Evolutionary conservation across 805 yeast genomes (phyloP).

Genomic region (Sugiyamaella lignohabitans): DNA sequence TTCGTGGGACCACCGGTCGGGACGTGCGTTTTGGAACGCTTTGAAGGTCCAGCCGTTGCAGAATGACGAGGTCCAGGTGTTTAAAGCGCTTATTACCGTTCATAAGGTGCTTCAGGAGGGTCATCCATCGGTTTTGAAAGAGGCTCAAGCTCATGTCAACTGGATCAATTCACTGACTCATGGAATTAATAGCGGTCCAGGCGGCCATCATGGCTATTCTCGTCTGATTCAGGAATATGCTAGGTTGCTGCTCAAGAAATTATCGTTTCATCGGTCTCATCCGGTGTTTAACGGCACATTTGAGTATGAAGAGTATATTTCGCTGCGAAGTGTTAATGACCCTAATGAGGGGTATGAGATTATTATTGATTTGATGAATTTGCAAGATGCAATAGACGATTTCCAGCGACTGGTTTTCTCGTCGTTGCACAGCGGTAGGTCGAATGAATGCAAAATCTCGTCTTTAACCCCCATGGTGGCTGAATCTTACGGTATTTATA

Average conservation of each 20-base stretch:
- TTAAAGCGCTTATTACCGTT: conserved; percentile 76
- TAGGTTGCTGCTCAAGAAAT: conserved; percentile 58
- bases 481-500: conserved; percentile 88
- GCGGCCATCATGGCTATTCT: conserved; percentile 51
- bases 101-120: conserved; percentile 98
- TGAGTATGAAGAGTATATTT: conserved; percentile 91
- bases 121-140: conserved; percentile 76
- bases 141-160: conserved; percentile 69
- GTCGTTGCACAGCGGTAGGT: conserved; percentile 51
- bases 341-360: conserved; percentile 96
- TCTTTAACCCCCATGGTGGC: conserved; percentile 86
- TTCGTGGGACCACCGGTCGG: conserved; percentile 91
- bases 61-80: conserved; percentile 73
- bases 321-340: conserved; percentile 78
- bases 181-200: conserved; percentile 27
- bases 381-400: conserved; percentile 79
- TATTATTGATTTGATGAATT: conserved; percentile 71
- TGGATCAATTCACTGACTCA: conserved; percentile 73
- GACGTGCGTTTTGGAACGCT: conserved; percentile 78
- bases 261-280: conserved; percentile 76
- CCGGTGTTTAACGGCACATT: conserved; percentile 91
- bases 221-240: conserved; percentile 73
- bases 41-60: conserved; percentile 74
- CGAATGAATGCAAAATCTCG: conserved; percentile 69
- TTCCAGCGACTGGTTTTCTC: conserved; percentile 73